These are phyloP conservation scores for Chionographis japonica DNA, from an alignment of 106 monocot genomes.

Conservation along the genomic window DNA sequence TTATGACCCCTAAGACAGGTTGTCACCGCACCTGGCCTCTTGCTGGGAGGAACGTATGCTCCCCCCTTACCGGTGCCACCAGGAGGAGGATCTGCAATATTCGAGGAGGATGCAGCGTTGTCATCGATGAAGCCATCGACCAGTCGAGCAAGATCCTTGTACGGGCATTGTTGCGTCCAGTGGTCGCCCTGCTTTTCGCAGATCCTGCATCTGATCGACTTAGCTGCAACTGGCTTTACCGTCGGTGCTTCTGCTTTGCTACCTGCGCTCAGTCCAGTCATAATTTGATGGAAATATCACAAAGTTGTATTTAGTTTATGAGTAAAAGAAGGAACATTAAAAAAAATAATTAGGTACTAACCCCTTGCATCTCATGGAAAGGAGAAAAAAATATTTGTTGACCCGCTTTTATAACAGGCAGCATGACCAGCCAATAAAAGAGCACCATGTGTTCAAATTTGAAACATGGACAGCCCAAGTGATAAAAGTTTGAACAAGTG, in stretches of 20 bases:
- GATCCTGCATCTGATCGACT: slow-evolving; percentile 78
- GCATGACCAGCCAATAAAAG: too few relatives aligned
- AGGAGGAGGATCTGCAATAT: slow-evolving; percentile 14
- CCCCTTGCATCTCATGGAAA: too few relatives aligned
- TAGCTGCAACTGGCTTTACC: slow-evolving; percentile 38
- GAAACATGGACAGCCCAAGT: too few relatives aligned
- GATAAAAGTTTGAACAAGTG: too few relatives aligned
- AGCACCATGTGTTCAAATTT: too few relatives aligned
- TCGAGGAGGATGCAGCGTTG: slow-evolving; percentile 12
- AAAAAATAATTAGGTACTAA: too few relatives aligned
- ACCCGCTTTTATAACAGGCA: too few relatives aligned
- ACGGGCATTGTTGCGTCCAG: slow-evolving; percentile 83
- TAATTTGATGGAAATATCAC: background rate
- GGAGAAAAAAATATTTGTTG: too few relatives aligned
- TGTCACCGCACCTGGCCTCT: slow-evolving; percentile 47
- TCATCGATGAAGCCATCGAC: slow-evolving; percentile 38
- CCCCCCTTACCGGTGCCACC: slow-evolving; percentile 27
- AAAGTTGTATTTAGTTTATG: too few relatives aligned
- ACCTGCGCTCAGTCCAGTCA: slow-evolving; percentile 22
- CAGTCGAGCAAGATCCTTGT: slow-evolving; percentile 69
- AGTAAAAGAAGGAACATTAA: too few relatives aligned
- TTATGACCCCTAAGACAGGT: slow-evolving; percentile 67
- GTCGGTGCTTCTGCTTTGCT: slow-evolving; percentile 58
- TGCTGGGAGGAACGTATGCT: slow-evolving; percentile 55
- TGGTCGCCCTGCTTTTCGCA: slow-evolving; percentile 85